A percentile compares a stretch with the other conserved stretches of the same genome.
These are phyloP conservation scores for Cercophora scortea DNA, from an alignment of 495 filamentous ascomycete genomes.

Conservation along the genomic window DNA sequence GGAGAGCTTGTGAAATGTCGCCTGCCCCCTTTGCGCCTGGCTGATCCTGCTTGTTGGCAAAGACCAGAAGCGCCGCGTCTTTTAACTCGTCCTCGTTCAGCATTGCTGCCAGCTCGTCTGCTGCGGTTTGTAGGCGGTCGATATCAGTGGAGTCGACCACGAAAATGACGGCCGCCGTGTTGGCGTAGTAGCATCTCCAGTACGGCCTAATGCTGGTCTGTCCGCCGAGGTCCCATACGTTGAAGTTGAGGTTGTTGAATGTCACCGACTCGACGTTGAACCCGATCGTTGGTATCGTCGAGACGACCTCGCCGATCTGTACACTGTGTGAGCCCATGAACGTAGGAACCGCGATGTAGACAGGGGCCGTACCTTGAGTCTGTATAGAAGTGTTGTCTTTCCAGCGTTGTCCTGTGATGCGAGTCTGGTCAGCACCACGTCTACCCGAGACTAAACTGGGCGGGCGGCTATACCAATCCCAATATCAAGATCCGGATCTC, in stretches of 20 bases:
- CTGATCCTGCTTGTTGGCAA: conserved; percentile 99
- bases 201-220: conserved; percentile 97
- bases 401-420: conserved; percentile 85
- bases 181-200: conserved; percentile 99
- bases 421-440: conserved; percentile 13
- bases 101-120: conserved; percentile 92
- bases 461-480: conserved; percentile 62
- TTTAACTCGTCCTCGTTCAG: conserved; percentile 91
- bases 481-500: conserved; percentile 95
- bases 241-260: conserved; percentile 96
- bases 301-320: conserved; percentile 96
- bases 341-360: background rate
- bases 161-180: conserved; percentile 98
- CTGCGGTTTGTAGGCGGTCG: conserved; percentile 81
- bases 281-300: conserved; percentile 96
- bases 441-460: background rate
- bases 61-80: conserved; percentile 86
- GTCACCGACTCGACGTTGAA: conserved; percentile 98
- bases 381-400: conserved; percentile 94
- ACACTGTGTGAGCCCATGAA: conserved; percentile 3
- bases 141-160: conserved; percentile 98
- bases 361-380: conserved; percentile 66
- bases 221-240: conserved; percentile 97
- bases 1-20: conserved; percentile 89
- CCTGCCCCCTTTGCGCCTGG: conserved; percentile 94